Evolutionary conservation across 2,329 filamentous ascomycete species (phyloP).

Genomic region (Apiospora saccharicola): DNA sequence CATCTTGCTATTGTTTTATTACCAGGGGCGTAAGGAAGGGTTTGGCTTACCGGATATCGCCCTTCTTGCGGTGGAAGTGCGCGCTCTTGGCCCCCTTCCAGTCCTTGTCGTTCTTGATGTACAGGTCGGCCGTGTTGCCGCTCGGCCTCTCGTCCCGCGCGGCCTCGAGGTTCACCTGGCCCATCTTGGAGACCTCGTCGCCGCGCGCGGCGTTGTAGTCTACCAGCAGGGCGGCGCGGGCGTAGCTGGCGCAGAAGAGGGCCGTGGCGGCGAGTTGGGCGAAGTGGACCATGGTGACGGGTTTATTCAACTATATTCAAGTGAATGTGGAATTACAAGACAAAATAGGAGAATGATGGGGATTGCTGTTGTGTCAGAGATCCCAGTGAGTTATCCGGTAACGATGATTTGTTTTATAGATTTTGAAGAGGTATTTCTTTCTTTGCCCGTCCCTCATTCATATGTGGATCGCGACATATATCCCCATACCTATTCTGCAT

Average conservation of each 20-base stretch:
- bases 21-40: too few relatives aligned
- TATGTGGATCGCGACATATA: too few relatives aligned
- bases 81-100: conserved; percentile 28
- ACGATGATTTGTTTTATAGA: neutral
- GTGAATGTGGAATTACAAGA: too few relatives aligned
- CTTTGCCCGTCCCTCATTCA: neutral
- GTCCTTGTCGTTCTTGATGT: conserved; percentile 31
- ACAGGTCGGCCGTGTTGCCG: conserved; percentile 30
- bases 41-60: conserved; percentile 31
- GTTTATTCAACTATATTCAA: too few relatives aligned
- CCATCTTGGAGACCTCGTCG: conserved; percentile 30
- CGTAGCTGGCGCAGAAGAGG: neutral
- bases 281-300: neutral
- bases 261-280: neutral
- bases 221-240: conserved; percentile 25
- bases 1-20: too few relatives aligned
- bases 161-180: conserved; percentile 31
- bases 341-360: too few relatives aligned
- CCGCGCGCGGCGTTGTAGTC: conserved; percentile 31
- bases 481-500: neutral
- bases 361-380: neutral
- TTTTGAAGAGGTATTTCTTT: neutral
- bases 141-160: conserved; percentile 27
- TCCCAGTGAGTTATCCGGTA: neutral
- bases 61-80: conserved; percentile 32